Evolutionary conservation across 2,329 filamentous ascomycete genomes (phyloP), one percentile per base, ranked within the genome.

Genomic region (Aureobasidium subglaciale): DNA sequence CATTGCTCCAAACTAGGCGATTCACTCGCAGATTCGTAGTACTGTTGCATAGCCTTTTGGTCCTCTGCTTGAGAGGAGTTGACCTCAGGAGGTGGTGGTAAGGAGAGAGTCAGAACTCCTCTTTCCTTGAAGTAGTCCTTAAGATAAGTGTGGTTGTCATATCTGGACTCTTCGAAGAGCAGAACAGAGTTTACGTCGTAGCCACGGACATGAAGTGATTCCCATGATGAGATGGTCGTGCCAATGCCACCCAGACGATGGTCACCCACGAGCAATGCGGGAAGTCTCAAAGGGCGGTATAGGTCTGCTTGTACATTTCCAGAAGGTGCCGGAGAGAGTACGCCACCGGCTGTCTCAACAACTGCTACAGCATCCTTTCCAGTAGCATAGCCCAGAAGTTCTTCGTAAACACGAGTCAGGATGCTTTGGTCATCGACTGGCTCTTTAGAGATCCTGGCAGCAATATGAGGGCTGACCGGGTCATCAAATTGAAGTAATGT

Each of bases 291-390:
- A 0, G 87, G 83, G 18, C 85, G 76, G 65, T 91, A 93, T 1
- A 91, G 71, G 64, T 95, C 88, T 2, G 85, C 88, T 65, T 95
- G 89, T 0, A 86, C 83, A 1, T 78, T 86, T 9, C 88, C 87
- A 32, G 86, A 88, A 1, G 88, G 89, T 0, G 81, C 81, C 0
- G 89, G 89, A 0, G 88, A 92, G 59, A 92, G 83, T 0, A 92
- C 86, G 1, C 89, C 89, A 1, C 88, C 89, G 1, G 89, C 88
- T 1, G 89, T 93, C 67, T 95, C 89, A 42, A 93, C 75, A 43
- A 95, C 78, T 1, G 87, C 72, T 69, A 85, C 82, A n/a, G 80
- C 80, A 42, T 73, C 67, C 4, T 71, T 70, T 2, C 62, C 61
- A 18, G 66, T 63, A 3, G 78, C 74, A 54, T 73, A 74, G n/a